Evolutionary conservation across 495 filamentous ascomycete species (phyloP), one percentile per base, ranked within the genome.

Genomic region (Talaromyces liani): DNA sequence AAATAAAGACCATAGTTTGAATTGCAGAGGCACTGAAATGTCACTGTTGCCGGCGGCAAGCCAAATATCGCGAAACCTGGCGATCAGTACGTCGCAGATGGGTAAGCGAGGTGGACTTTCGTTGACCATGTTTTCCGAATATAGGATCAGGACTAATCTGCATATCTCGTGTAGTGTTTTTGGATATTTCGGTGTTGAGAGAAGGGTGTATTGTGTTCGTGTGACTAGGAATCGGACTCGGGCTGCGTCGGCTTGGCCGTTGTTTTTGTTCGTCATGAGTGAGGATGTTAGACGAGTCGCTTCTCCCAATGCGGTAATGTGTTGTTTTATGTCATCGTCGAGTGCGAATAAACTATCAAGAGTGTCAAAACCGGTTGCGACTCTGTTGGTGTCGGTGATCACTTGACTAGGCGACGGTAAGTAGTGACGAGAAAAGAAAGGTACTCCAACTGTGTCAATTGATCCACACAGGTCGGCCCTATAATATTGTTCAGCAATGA

Each of bases 401-500:
- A 7, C 36, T 41, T 34, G 39, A 16, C 1, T 4, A 49, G 36
- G 22, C 29, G 22, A 27, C 7, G 58, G 58, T 20, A 45, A 24
- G 20, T 60, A 60, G 20, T 41, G 58, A 18, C 58, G 33, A 25
- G 58, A 41, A 22, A 60, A 60, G 14, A 41, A 60, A 1, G 58
- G 58, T 36, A 27, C 22, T 49, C 24, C 33, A 27, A 45, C 22
- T 1, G 39, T 25, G 6, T 60, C 58, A 14, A 60, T 39, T 8
- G 58, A 60, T 20, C 58, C 58, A 41, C 58, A 60, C 2, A 60
- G 22, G 36, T 60, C 58, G 8, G 58, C 58, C 6, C 58, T 60
- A 24, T 1, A 24, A 24, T 24, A 24, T 24, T 24, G 22, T 24
- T 24, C 22, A 24, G 22, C 22, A 24, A 24, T 2, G 22, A 24